Evolutionary conservation across 1,284 basidiomycete genomes (phyloP).

Genomic region (Schizopora paradoxa): DNA sequence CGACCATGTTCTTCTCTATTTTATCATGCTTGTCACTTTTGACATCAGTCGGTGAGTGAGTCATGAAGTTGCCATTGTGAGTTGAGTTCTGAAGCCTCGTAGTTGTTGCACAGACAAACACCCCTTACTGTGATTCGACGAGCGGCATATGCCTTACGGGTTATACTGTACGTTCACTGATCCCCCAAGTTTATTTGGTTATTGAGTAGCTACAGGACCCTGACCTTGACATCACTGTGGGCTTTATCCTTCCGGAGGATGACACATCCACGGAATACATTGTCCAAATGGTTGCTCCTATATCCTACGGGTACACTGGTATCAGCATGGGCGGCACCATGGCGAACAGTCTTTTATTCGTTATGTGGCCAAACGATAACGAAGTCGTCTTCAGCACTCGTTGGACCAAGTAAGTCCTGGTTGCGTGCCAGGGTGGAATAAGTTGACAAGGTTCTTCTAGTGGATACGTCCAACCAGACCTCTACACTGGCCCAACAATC

Average conservation of each 20-base stretch:
- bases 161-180: constrained; percentile 20
- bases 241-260: constrained; percentile 25
- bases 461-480: constrained; percentile 24
- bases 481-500: constrained; percentile 25
- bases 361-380: constrained; percentile 25
- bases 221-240: constrained; percentile 25
- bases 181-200: not conserved
- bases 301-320: constrained; percentile 26
- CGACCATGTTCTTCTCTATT: no score
- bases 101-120: constrained; percentile 20
- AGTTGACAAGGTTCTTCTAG: constrained; percentile 10
- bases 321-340: constrained; percentile 27
- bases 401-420: constrained; percentile 24
- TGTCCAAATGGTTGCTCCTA: constrained; percentile 26
- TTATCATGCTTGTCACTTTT: not conserved
- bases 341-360: constrained; percentile 27
- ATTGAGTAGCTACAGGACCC: constrained; percentile 20
- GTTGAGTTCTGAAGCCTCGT: not conserved
- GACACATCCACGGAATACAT: constrained; percentile 24
- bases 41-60: not conserved
- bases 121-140: constrained; percentile 24
- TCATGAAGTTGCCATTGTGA: not conserved
- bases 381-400: constrained; percentile 26
- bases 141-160: constrained; percentile 28
- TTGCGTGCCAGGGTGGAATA: not conserved